These are phyloP conservation scores for Boletus fagicola DNA, from an alignment of 768 basidiomycete species.

Conservation along the genomic window DNA sequence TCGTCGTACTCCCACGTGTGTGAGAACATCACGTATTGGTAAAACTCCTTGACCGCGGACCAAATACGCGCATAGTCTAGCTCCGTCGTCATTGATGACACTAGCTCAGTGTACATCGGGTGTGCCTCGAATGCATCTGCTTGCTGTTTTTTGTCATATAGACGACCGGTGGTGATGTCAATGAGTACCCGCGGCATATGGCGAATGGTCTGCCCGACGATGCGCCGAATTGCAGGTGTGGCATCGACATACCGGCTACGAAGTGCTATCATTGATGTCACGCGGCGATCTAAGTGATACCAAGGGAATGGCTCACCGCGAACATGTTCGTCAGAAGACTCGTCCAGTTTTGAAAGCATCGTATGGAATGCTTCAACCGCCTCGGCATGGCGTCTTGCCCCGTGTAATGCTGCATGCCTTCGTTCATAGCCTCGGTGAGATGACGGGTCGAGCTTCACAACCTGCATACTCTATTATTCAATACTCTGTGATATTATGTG, in stretches of 20 bases:
- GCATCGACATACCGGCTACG: not conserved
- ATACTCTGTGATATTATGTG: not conserved
- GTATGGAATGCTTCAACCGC: not conserved
- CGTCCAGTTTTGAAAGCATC: not conserved
- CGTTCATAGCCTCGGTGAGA: not conserved
- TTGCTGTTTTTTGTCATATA: not conserved
- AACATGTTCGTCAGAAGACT: not conserved
- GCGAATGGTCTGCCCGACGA: not conserved
- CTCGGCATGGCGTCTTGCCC: not conserved
- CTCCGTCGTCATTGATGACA: not conserved
- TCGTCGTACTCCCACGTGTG: not conserved
- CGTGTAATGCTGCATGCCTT: not conserved
- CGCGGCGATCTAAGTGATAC: not conserved
- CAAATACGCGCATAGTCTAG: not conserved
- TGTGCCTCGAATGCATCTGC: not conserved
- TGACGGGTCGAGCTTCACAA: not conserved
- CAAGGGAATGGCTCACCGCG: not conserved
- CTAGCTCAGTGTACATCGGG: not conserved
- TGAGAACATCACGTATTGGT: not conserved
- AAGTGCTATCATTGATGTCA: not conserved
- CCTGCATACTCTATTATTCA: not conserved
- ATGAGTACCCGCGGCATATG: not conserved
- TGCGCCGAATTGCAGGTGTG: not conserved
- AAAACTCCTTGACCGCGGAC: not conserved
- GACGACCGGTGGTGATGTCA: not conserved